Evolutionary conservation across 768 basidiomycete genomes (phyloP).

Genomic region (Boletus pseudopeckii): DNA sequence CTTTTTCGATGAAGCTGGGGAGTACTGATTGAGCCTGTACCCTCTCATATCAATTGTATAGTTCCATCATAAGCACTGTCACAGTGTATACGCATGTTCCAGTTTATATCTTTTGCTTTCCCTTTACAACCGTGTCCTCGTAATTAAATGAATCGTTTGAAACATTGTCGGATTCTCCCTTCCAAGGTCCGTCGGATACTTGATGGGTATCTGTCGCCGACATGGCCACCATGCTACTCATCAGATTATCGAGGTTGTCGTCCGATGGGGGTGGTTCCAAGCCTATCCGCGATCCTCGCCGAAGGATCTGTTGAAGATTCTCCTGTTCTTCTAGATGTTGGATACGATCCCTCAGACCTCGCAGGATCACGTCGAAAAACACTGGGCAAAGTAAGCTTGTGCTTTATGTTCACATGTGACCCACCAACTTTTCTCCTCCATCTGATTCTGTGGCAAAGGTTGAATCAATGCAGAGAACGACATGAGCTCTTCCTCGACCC

Average conservation of each 20-base stretch:
- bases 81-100: neutral
- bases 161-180: constrained; percentile 8
- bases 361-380: constrained; percentile 38
- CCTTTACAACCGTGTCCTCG: constrained; percentile 26
- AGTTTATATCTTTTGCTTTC: constrained; percentile 22
- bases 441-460: constrained; percentile 27
- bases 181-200: constrained; percentile 33
- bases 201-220: constrained; percentile 15
- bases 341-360: constrained; percentile 35
- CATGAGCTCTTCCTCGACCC: constrained; percentile 37
- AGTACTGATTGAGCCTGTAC: constrained; percentile 18
- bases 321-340: constrained; percentile 44
- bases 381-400: constrained; percentile 23
- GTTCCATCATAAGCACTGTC: neutral
- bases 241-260: constrained; percentile 37
- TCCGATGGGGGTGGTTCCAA: constrained; percentile 36
- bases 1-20: constrained; percentile 48
- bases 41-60: neutral
- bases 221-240: constrained; percentile 39
- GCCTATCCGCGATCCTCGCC: constrained; percentile 35
- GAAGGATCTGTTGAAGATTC: constrained; percentile 38
- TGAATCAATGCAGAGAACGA: constrained; percentile 33
- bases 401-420: neutral
- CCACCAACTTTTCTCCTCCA: constrained; percentile 41
- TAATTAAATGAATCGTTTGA: constrained; percentile 20